Evolutionary conservation across 805 yeast species (phyloP).

Genomic region (Wickerhamia fluorescens): DNA sequence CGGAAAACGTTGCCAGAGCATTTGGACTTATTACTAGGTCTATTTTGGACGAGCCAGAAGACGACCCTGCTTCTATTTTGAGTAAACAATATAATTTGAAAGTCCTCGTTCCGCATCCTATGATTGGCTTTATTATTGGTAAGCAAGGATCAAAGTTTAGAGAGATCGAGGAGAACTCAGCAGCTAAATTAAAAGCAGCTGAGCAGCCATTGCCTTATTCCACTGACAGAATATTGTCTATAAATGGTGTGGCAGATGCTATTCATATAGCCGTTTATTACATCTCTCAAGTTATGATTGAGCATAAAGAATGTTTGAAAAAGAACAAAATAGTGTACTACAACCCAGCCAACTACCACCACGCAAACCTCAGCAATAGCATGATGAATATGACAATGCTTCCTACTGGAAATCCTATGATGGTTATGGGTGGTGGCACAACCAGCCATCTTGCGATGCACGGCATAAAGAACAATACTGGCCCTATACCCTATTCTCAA

Average conservation of each 20-base stretch:
- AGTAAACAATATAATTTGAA: constrained; percentile 52
- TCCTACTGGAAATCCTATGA: constrained; percentile 14
- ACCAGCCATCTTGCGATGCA: constrained; percentile 12
- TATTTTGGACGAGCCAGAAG: constrained; percentile 59
- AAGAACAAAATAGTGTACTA: constrained; percentile 51
- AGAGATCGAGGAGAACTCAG: constrained; percentile 77
- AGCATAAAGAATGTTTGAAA: constrained; percentile 46
- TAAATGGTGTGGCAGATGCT: constrained; percentile 80
- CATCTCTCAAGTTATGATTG: constrained; percentile 59
- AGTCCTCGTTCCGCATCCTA: constrained; percentile 66
- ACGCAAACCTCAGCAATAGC: constrained; percentile 5
- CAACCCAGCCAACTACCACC: constrained; percentile 45
- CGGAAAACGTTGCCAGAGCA: constrained; percentile 76
- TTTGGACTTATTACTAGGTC: constrained; percentile 68
- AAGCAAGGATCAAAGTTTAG: constrained; percentile 65
- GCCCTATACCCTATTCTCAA: constrained; percentile 4
- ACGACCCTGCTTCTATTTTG: constrained; percentile 49
- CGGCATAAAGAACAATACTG: constrained; percentile 3
- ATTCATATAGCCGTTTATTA: constrained; percentile 77
- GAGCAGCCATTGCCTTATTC: constrained; percentile 66
- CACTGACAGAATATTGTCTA: constrained; percentile 65
- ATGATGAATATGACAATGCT: constrained; percentile 17
- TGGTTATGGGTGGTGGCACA: constrained; percentile 12
- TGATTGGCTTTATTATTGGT: constrained; percentile 79
- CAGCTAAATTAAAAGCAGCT: constrained; percentile 69